Evolutionary conservation across 495 filamentous ascomycete genomes (phyloP), one percentile per base, ranked within the genome.

Genomic region (Filosporella fistucella): DNA sequence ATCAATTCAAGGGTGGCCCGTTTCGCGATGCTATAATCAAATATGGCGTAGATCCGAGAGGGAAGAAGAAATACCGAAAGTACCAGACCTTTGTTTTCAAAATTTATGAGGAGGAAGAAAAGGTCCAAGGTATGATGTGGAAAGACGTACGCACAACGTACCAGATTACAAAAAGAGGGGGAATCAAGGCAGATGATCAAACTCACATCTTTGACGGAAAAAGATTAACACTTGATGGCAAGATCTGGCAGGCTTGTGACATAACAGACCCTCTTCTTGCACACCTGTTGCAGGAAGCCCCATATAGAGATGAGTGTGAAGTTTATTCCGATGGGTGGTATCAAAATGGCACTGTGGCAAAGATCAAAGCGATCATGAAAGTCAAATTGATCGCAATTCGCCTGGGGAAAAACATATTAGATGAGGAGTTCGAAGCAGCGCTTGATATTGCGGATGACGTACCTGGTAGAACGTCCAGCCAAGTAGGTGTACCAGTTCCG

Each of bases 211-310:
- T 96, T 64, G 85, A 91, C 37, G 91, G 93, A 29, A 63, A 77
- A 33, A 67, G 60, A 0, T 68, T 90, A 22, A 74, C 75, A 9
- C 67, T 71, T 4, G 88, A 93, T 58, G 90, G 90, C 1, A 86
- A 89, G 37, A 80, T 89, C 47, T 98, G 88, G 84, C 93, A 96
- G 71, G 74, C 91, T 24, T 94, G 91, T 67, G 93, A 98, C 62
- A 84, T 98, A 47, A 81, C 77, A 0, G 91, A 96, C 57, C 86
- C 89, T 0, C 57, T 91, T 8, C 61, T 91, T 16, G 63, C 66
- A 1, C 36, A 59, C 0, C 58, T 91, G 3, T 68, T 86, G 10
- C 60, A 71, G 4, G 68, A 66, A 1, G 63, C 71, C 4, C 62
- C 65, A 30, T 51, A 79, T 11, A 67, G 73, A 13, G 20, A 55